Base-by-base conservation (phyloP, 306 rosid genomes). In the Acmispon strigosus region DNA sequence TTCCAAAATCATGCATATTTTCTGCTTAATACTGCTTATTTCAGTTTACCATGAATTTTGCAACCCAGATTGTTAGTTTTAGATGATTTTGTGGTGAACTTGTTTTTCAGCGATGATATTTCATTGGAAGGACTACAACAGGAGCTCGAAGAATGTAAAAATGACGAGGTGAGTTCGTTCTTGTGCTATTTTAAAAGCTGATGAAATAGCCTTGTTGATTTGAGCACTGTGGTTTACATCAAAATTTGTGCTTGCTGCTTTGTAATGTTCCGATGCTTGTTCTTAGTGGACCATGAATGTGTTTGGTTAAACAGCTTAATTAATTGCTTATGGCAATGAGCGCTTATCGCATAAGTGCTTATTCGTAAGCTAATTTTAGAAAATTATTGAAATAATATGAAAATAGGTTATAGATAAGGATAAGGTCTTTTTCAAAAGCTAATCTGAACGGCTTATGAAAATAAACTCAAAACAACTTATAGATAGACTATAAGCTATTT, bases 51-150 rank as follows among this genome's bases (percentile, higher is more conserved):
- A 6, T 37, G 13, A 47, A 47, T 9, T 43, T 69, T 47, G 2
- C 22, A 6, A 65, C 2, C 2, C 2, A 10, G 19, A 50, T 47
- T 24, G 8, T 12, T 44, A 54, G 48, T 68, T 58, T 61, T 14
- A 53, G 16, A 17, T 71, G 53, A 32, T 32, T 66, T 61, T 77
- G 20, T 45, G 32, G 4, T 78, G 37, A 36, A 37, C 18, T 63
- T 76, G 64, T 70, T n/a, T 54, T 74, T 61, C 84, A 90, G 98
- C 14, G 95, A 86, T 56, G 97, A 90, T 67, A 73, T 90, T 52
- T 88, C 97, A 4, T 75, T 94, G 88, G 97, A 94, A 67, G 98
- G 98, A 55, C 83, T 94, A 12, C 86, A 94, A 71, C 89, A 89
- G 84, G 98, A 94, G 78, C 84, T 94, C 6, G 97, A 94, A 78